These are phyloP conservation scores for Thielaviopsis ethacetica DNA, from an alignment of 2,329 filamentous ascomycete species.

Conservation along the genomic window DNA sequence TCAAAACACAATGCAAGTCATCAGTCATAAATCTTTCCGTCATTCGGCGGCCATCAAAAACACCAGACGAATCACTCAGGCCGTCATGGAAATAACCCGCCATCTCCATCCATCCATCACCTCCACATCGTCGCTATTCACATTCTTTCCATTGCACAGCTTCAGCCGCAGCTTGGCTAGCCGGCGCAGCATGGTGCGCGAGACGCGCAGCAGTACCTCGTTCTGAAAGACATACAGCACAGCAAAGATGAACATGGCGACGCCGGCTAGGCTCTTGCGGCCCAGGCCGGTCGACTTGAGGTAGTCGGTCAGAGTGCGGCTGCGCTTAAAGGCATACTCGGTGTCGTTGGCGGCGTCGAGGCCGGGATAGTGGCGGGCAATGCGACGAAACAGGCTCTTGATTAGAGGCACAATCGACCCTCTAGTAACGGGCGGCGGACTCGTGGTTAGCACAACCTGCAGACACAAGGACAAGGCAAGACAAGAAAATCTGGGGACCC, in stretches of 20 bases:
- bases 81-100: slow-evolving; percentile 33
- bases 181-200: slow-evolving; percentile 32
- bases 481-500: slow-evolving; percentile 11
- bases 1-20: too few species aligned
- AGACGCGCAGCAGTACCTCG: slow-evolving; percentile 39
- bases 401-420: slow-evolving; percentile 11
- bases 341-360: slow-evolving; percentile 27
- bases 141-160: slow-evolving; percentile 28
- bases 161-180: slow-evolving; percentile 26
- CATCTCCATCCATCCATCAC: slow-evolving; percentile 39
- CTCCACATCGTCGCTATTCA: slow-evolving; percentile 33
- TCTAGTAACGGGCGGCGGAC: slow-evolving; percentile 6
- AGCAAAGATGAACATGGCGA: slow-evolving; percentile 39
- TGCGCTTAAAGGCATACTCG: slow-evolving; percentile 38
- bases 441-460: slow-evolving; percentile 11
- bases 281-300: slow-evolving; percentile 30
- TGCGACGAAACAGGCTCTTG: slow-evolving; percentile 7
- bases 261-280: slow-evolving; percentile 27
- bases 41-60: too few species aligned
- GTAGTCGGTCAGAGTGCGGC: slow-evolving; percentile 31
- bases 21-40: too few species aligned
- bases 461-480: slow-evolving; percentile 10
- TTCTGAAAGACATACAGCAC: slow-evolving; percentile 42
- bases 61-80: not conserved
- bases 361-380: slow-evolving; percentile 4